Evolutionary conservation across 345 rosid genomes (phyloP), one percentile per base, ranked within the genome.

Genomic region (Arabidopsis suecica): DNA sequence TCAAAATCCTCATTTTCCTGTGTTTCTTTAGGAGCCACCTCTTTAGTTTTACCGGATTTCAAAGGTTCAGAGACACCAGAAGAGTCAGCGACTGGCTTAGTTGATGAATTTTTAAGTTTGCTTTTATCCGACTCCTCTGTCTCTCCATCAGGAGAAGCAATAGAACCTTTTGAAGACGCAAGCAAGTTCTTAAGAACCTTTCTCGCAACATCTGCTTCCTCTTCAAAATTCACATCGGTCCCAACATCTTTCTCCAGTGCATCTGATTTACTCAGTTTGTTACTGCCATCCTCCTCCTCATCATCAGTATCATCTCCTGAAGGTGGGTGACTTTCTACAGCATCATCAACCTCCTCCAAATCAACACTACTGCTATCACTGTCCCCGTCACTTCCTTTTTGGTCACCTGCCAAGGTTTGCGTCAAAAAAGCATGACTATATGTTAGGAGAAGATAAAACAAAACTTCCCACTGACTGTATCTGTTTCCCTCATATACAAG

Each of bases 161-260:
- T 54, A 49, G 88, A 57, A 73, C 40, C 87, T 78, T 76, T 82
- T 49, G 87, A 83, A 40, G 83, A 83, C 7, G 80, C 61, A 53
- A 94, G 75, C 77, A 86, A 80, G 83, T 84, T 88, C 67, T 83
- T 69, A 40, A 91, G 88, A 78, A 91, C 92, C 79, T 90, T 90
- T 80, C 91, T 89, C 0, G 87, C 86, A 76, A 89, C 80, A 71
- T 88, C 86, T 45, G 85, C 90, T 83, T 94, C 99, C 79, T 84
- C 80, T 18, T 91, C 93, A 85, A 94, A 85, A 74, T 92, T 84
- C 75, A 79, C 69, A 61, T 79, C 81, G 9, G 73, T 10, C 13
- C 69, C 80, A 73, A 37, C 49, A 76, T 72, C 82, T 79, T 79
- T 83, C 54, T 77, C 79, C 48, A 63, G 70, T 80, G 78, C 47